Conservation (phyloP, 2,329 filamentous ascomycete species). For the Mycosphaerella sp. region DNA sequence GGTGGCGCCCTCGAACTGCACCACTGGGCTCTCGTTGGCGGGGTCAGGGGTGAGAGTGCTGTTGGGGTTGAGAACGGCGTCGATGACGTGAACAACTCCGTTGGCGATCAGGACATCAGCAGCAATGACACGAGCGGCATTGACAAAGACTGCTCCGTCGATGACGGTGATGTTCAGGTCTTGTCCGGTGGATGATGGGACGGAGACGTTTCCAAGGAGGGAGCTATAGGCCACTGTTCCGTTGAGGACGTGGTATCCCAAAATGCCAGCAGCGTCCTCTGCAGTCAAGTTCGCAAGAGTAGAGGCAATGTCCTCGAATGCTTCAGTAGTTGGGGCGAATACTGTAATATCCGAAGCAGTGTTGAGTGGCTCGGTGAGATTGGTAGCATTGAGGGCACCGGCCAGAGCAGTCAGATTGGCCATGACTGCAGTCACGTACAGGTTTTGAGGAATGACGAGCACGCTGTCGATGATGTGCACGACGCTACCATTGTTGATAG, state of each 20-base stretch:
- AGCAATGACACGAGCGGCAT: slow-evolving; percentile 39
- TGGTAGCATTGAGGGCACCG: slow-evolving; percentile 38
- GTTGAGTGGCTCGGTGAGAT: slow-evolving; percentile 40
- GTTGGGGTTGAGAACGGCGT: slow-evolving; percentile 55
- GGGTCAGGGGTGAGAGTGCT: slow-evolving; percentile 42
- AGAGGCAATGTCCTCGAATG: slow-evolving; percentile 54
- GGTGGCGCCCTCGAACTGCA: slow-evolving; percentile 51
- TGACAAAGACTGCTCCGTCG: slow-evolving; percentile 39
- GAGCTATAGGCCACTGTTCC: slow-evolving; percentile 50
- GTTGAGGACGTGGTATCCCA: slow-evolving; percentile 60
- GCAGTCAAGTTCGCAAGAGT: slow-evolving; percentile 44
- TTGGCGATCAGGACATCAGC: slow-evolving; percentile 41
- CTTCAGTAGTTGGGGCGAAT: slow-evolving; percentile 57
- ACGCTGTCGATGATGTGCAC: slow-evolving; percentile 45
- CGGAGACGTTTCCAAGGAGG: slow-evolving; percentile 36
- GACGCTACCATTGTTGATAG: slow-evolving; percentile 33
- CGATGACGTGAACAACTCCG: slow-evolving; percentile 48
- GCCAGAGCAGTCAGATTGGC: slow-evolving; percentile 37
- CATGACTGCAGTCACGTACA: slow-evolving; percentile 20
- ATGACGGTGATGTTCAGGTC: slow-evolving; percentile 38
- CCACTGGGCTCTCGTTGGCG: slow-evolving; percentile 38
- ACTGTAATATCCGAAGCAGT: slow-evolving; percentile 51
- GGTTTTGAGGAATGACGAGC: slow-evolving; percentile 37
- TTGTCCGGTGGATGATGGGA: slow-evolving; percentile 36
- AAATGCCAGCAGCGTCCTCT: slow-evolving; percentile 47